phyloP scores from a whole-genome alignment of 1,284 basidiomycete species.

The Pseudozyma sp. region DNA sequence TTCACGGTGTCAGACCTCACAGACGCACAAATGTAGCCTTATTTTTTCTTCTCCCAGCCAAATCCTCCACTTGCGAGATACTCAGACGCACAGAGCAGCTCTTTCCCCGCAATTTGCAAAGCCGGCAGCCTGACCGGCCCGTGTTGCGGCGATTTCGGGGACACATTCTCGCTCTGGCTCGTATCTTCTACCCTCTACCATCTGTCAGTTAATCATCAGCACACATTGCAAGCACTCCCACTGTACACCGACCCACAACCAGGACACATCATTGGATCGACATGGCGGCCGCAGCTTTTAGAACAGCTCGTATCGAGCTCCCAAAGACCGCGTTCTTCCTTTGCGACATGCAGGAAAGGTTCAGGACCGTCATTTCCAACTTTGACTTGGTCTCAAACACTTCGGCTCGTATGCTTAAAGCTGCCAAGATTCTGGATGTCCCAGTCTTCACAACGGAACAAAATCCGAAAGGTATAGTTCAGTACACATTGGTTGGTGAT shows the following conservation, averaged over 20 bases:
- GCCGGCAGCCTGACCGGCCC: too few species aligned
- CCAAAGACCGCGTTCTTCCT: conserved; percentile 61
- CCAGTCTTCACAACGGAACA: conserved; percentile 85
- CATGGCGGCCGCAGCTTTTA: conserved; percentile 22
- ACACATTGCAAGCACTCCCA: background rate
- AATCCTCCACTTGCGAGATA: conserved; percentile 1
- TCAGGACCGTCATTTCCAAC: conserved; percentile 57
- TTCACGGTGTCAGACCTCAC: too few species aligned
- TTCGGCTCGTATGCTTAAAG: conserved; percentile 57
- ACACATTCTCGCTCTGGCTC: background rate
- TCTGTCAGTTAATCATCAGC: background rate
- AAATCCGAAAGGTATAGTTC: conserved; percentile 77
- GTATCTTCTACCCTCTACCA: background rate
- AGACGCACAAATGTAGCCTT: background rate
- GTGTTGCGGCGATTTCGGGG: background rate
- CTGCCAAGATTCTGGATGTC: conserved; percentile 75
- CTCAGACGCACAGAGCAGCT: conserved; percentile 1
- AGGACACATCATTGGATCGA: background rate
- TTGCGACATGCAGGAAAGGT: conserved; percentile 63
- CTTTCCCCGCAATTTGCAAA: conserved; percentile 13
- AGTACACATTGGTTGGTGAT: too few species aligned
- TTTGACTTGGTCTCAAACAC: conserved; percentile 55
- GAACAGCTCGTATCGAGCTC: conserved; percentile 51
- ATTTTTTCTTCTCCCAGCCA: background rate
- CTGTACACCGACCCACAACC: too few species aligned